These are phyloP conservation scores for Coemansia furcata DNA, from an alignment of 192 early-diverging fungal genomes.

Conservation along the genomic window DNA sequence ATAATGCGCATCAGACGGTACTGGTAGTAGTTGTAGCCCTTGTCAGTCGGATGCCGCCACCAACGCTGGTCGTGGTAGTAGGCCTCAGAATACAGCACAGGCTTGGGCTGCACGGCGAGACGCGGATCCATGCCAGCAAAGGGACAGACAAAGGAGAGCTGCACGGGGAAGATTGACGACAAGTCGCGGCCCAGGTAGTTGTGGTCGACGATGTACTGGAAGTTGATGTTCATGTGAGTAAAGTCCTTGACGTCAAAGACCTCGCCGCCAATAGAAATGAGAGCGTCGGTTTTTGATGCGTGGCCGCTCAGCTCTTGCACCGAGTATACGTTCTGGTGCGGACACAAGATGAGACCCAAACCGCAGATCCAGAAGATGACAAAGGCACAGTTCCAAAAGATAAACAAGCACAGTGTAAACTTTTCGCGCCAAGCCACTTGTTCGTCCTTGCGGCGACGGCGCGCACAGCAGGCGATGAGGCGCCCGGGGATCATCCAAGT, in stretches of 20 bases:
- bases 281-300: slow-evolving; percentile 55
- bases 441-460: slow-evolving; percentile 79
- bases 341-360: slow-evolving; percentile 74
- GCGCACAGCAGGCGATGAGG: slow-evolving; percentile 62
- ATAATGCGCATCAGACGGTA: slow-evolving; percentile 60
- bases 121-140: slow-evolving; percentile 56
- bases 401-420: slow-evolving; percentile 84
- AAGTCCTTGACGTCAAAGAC: slow-evolving; percentile 77
- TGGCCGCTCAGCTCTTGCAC: slow-evolving; percentile 57
- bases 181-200: slow-evolving; percentile 68
- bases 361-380: slow-evolving; percentile 85
- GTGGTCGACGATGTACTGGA: slow-evolving; percentile 46
- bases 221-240: slow-evolving; percentile 52
- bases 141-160: slow-evolving; percentile 58
- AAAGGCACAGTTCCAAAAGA: slow-evolving; percentile 71
- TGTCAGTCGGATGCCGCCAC: slow-evolving; percentile 56
- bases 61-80: slow-evolving; percentile 73
- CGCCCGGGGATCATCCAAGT: slow-evolving; percentile 59
- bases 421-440: slow-evolving; percentile 98
- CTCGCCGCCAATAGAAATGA: slow-evolving; percentile 73
- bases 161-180: slow-evolving; percentile 67
- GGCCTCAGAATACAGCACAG: slow-evolving; percentile 57
- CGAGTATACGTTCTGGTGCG: slow-evolving; percentile 70
- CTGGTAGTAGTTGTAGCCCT: slow-evolving; percentile 68
- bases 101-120: slow-evolving; percentile 54